These are phyloP conservation scores for Liriodendron chinense DNA, from an alignment of 164 flowering plant genomes.

Conservation along the genomic window DNA sequence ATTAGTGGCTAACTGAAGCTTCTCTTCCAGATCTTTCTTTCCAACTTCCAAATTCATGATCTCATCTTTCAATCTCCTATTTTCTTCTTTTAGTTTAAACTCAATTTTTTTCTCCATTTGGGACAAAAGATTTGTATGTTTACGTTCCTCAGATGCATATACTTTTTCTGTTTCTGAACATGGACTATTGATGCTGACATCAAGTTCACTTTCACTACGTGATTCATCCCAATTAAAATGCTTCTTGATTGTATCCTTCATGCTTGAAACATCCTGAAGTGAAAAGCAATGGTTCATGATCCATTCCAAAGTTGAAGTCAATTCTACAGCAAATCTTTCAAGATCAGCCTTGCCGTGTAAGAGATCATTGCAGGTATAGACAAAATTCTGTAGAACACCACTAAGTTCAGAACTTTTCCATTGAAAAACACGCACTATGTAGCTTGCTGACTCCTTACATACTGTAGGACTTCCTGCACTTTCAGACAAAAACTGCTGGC, in stretches of 20 bases:
- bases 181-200: conserved; percentile 10
- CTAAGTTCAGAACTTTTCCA: conserved; percentile 64
- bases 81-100: conserved; percentile 36
- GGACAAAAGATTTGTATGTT: neutral
- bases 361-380: conserved; percentile 45
- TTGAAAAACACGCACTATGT: conserved; percentile 59
- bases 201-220: conserved; percentile 40
- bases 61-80: conserved; percentile 38
- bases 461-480: conserved; percentile 25
- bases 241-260: conserved; percentile 48
- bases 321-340: conserved; percentile 41
- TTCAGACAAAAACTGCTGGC: conserved; percentile 22
- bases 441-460: conserved; percentile 26
- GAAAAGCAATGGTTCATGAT: conserved; percentile 51
- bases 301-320: conserved; percentile 60
- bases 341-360: conserved; percentile 41
- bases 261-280: conserved; percentile 57
- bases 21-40: conserved; percentile 42
- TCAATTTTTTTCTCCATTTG: conserved; percentile 26
- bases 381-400: conserved; percentile 37
- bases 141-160: conserved; percentile 14
- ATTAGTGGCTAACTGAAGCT: conserved; percentile 33
- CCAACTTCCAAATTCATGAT: conserved; percentile 27
- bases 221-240: conserved; percentile 43
- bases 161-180: conserved; percentile 13